Evolutionary conservation across 2,329 filamentous ascomycete genomes (phyloP).

Genomic region (Sporothrix variecibatus): DNA sequence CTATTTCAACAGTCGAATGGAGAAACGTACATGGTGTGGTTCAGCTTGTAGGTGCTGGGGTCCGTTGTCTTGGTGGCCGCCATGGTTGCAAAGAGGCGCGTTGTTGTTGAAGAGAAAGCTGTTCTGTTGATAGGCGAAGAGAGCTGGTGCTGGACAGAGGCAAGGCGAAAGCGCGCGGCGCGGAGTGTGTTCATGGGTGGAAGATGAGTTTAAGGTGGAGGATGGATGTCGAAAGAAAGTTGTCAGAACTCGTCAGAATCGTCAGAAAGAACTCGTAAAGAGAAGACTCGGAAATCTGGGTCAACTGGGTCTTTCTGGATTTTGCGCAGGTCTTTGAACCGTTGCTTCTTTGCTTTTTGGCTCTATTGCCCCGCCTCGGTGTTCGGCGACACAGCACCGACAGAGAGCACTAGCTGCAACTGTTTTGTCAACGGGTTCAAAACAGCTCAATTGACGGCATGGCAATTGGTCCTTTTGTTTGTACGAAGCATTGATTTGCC

Average conservation of each 20-base stretch:
- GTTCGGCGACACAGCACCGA: constrained; percentile 12
- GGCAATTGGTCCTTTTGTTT: neutral
- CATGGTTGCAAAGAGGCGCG: constrained; percentile 47
- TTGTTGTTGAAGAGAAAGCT: neutral
- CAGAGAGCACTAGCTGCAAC: neutral
- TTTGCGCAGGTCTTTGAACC: neutral
- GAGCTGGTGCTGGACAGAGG: constrained; percentile 8
- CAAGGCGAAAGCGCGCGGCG: constrained; percentile 9
- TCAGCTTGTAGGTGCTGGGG: constrained; percentile 75
- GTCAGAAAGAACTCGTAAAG: neutral
- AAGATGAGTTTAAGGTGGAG: neutral
- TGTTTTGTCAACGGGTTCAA: neutral
- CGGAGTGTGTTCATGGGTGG: constrained; percentile 7
- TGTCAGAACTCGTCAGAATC: neutral
- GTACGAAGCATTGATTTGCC: neutral
- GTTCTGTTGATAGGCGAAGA: neutral
- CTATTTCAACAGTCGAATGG: neutral
- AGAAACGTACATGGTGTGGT: constrained; percentile 75
- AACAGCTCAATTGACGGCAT: neutral
- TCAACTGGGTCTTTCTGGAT: neutral
- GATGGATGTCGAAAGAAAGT: neutral
- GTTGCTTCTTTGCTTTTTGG: neutral
- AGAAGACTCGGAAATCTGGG: neutral
- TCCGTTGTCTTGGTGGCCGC: constrained; percentile 66
- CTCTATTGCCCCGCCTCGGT: constrained; percentile 12